Conservation (phyloP, 139 green algal species). For the Asterochloris erici region DNA sequence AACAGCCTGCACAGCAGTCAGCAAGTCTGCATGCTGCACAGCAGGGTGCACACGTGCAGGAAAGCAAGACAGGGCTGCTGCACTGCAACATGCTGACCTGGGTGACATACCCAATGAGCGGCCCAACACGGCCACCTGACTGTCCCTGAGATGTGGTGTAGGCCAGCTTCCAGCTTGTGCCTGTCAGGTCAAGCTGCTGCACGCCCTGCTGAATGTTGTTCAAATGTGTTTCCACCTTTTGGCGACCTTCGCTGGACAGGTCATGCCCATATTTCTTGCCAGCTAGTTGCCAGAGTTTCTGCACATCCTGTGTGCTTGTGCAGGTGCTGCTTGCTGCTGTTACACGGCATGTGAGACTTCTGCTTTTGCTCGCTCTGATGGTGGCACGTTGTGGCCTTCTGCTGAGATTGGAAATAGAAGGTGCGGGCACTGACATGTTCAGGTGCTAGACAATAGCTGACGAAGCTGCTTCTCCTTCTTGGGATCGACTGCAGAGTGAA, state of each 20-base stretch:
- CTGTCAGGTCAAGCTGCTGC: slow-evolving; percentile 19
- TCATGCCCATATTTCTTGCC: slow-evolving; percentile 33
- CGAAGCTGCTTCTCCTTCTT: too few species aligned
- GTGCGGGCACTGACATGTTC: too few species aligned
- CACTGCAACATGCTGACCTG: slow-evolving; percentile 19
- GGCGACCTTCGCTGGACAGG: slow-evolving; percentile 4
- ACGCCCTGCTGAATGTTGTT: not conserved
- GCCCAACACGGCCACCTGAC: slow-evolving; percentile 30
- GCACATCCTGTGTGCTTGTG: too few species aligned
- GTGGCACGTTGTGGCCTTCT: too few species aligned
- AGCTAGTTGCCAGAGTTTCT: slow-evolving; percentile 4
- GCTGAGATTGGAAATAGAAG: too few species aligned
- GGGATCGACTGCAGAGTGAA: too few species aligned
- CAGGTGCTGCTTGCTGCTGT: too few species aligned
- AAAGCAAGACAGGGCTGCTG: not conserved
- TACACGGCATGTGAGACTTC: too few species aligned
- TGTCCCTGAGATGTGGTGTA: slow-evolving; percentile 23
- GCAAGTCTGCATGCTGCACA: not conserved
- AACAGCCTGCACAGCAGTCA: not conserved
- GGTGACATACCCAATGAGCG: slow-evolving; percentile 31
- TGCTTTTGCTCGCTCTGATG: too few species aligned
- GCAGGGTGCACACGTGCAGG: not conserved
- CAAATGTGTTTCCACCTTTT: slow-evolving; percentile 2
- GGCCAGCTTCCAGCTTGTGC: slow-evolving; percentile 14
- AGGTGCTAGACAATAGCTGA: too few species aligned